Percentiles rank a stretch among this genome's conserved stretches.
Evolutionary conservation across 371 early-diverging fungal species (phyloP).

Genomic region (Syncephalastrum sp.): DNA sequence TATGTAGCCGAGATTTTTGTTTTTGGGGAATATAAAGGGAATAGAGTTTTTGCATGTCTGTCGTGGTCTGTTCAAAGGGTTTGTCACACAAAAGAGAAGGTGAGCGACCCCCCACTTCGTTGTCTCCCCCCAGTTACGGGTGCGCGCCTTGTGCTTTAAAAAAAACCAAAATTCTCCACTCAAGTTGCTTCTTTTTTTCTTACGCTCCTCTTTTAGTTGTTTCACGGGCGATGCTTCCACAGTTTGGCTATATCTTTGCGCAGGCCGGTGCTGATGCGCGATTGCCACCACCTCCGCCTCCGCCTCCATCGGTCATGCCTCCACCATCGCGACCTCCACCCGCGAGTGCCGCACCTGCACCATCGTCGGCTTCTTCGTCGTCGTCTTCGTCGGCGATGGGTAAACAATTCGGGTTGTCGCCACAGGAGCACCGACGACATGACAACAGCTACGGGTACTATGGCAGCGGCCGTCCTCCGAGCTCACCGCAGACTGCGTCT

Average conservation of each 20-base stretch:
- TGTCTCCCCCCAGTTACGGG: no score
- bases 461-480: no score
- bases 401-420: conserved; percentile 1
- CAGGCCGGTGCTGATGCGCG: conserved; percentile 49
- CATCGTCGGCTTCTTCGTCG: no score
- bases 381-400: conserved; percentile 1
- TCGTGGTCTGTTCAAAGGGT: no score
- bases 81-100: no score
- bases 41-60: no score
- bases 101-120: no score
- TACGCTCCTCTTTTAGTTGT: background rate
- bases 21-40: no score
- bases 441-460: background rate
- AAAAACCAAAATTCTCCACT: no score
- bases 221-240: conserved; percentile 61
- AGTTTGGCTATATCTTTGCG: conserved; percentile 50
- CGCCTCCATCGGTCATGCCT: conserved; percentile 1
- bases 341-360: conserved; percentile 8
- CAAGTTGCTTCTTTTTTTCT: conserved; percentile 4
- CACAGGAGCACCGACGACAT: background rate
- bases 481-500: no score
- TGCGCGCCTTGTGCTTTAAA: no score
- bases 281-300: conserved; percentile 11
- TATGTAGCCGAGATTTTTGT: no score
- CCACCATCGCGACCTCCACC: conserved; percentile 18